phyloP scores from a whole-genome alignment of 257 asterid genomes.

The Lantana camara region DNA sequence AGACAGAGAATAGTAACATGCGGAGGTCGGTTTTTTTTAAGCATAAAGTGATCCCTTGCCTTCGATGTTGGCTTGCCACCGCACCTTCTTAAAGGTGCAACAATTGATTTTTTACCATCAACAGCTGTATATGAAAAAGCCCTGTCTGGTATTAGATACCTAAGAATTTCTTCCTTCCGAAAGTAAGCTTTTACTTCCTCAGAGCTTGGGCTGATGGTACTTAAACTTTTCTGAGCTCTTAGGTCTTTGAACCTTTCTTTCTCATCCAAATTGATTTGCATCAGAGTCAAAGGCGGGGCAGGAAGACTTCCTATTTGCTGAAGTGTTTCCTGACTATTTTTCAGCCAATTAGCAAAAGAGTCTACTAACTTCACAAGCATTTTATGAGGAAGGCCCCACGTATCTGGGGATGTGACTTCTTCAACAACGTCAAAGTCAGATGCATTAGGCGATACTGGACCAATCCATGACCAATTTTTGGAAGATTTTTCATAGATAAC shows the following conservation, averaged over 20 bases:
- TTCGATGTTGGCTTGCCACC: conserved; percentile 99
- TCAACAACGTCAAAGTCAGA: conserved; percentile 66
- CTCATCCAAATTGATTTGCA: conserved; percentile 82
- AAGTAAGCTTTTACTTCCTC: conserved; percentile 90
- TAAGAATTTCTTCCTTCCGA: conserved; percentile 86
- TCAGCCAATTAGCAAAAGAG: conserved; percentile 95
- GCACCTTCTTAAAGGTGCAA: conserved; percentile 98
- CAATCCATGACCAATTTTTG: conserved; percentile 95
- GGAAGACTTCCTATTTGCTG: conserved; percentile 98
- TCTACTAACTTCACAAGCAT: conserved; percentile 97
- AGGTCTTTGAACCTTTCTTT: conserved; percentile 97
- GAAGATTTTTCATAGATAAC: conserved; percentile 74
- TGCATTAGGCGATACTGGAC: conserved; percentile 55
- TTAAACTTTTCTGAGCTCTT: conserved; percentile 96
- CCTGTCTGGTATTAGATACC: conserved; percentile 97
- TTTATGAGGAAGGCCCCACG: conserved; percentile 96
- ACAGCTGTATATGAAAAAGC: conserved; percentile 87
- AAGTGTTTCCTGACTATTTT: conserved; percentile 96
- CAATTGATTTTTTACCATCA: conserved; percentile 95
- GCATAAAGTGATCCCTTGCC: conserved; percentile 98
- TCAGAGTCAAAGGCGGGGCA: conserved; percentile 71
- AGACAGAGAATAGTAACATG: conserved; percentile 97
- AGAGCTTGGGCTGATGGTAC: conserved; percentile 81
- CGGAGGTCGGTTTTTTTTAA: conserved; percentile 92
- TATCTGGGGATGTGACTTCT: conserved; percentile 90